Conservation (phyloP, 1,284 basidiomycete genomes). For the Hortiboletus rubellus region DNA sequence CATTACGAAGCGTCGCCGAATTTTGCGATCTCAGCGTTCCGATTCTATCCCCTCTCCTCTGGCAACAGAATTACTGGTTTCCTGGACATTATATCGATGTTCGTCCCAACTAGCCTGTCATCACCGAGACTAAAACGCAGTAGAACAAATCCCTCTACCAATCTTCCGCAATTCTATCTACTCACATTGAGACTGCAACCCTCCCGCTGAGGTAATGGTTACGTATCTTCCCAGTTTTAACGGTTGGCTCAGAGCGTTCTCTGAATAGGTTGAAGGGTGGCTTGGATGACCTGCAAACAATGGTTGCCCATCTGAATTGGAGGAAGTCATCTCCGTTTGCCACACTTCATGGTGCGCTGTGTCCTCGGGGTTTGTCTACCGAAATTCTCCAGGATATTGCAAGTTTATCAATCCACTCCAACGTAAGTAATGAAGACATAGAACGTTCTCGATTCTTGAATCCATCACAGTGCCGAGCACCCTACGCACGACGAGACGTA, state of each 20-base stretch:
- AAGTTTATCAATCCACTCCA: constrained; percentile 47
- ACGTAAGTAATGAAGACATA: constrained; percentile 12
- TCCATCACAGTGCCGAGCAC: constrained; percentile 16
- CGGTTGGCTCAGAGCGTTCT: background rate
- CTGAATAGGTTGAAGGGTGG: constrained; percentile 40
- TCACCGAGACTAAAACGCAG: constrained; percentile 8
- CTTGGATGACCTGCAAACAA: constrained; percentile 46
- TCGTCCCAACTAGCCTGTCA: constrained; percentile 25
- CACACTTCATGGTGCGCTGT: constrained; percentile 58
- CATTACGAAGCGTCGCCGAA: constrained; percentile 53
- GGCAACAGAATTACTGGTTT: constrained; percentile 46
- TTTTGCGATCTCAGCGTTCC: constrained; percentile 57
- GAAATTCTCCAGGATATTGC: constrained; percentile 34
- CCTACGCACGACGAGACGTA: constrained; percentile 50
- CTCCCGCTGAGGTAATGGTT: constrained; percentile 58
- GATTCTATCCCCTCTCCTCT: constrained; percentile 48
- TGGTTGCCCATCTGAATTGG: constrained; percentile 55
- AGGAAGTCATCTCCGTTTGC: constrained; percentile 55
- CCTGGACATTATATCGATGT: constrained; percentile 42
- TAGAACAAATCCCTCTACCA: constrained; percentile 51
- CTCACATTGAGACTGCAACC: constrained; percentile 66
- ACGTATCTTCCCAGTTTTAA: constrained; percentile 4
- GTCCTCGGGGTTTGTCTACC: constrained; percentile 33
- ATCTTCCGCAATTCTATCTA: constrained; percentile 62
- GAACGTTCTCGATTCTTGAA: background rate